A percentile compares a stretch with the other conserved stretches of the same genome.
These are phyloP conservation scores for Fraxinus platypoda DNA, from an alignment of 305 asterid genomes.

Conservation along the genomic window DNA sequence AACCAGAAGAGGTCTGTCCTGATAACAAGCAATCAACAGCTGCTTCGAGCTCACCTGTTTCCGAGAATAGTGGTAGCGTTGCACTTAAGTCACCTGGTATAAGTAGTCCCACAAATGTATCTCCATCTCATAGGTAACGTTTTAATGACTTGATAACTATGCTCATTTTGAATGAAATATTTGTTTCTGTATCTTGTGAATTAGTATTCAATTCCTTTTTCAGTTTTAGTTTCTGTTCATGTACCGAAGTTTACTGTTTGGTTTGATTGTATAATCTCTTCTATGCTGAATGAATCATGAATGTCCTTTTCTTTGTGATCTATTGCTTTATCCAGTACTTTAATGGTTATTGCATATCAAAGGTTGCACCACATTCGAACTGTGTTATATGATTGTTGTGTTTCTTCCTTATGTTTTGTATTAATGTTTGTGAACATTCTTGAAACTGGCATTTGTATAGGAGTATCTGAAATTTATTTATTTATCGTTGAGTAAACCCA, in stretches of 20 bases:
- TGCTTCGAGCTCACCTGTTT: slow-evolving; percentile 80
- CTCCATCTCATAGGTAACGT: slow-evolving; percentile 74
- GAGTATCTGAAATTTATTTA: background rate
- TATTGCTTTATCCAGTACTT: slow-evolving; percentile 5
- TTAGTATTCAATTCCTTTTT: slow-evolving; percentile 3
- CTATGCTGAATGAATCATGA: background rate
- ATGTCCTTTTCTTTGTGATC: slow-evolving; percentile 4
- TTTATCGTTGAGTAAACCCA: background rate
- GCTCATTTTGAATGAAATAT: slow-evolving; percentile 15
- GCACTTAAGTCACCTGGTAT: slow-evolving; percentile 59
- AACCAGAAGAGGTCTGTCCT: slow-evolving; percentile 48
- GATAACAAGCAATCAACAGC: slow-evolving; percentile 72
- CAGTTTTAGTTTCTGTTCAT: slow-evolving; percentile 1
- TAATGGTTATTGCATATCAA: background rate
- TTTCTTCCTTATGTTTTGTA: slow-evolving; percentile 11
- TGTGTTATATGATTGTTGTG: background rate
- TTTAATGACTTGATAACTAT: slow-evolving; percentile 10
- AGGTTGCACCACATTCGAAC: slow-evolving; percentile 9
- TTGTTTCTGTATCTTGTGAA: background rate
- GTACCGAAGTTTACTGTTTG: background rate
- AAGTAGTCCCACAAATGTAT: slow-evolving; percentile 68
- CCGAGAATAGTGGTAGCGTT: slow-evolving; percentile 72
- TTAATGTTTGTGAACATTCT: background rate
- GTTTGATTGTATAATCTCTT: background rate
- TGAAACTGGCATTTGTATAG: slow-evolving; percentile 3